Percentiles rank a stretch among this genome's conserved stretches.
These are phyloP conservation scores for Colletotrichum sp. DNA, from an alignment of 2,329 filamentous ascomycete species.

Conservation along the genomic window DNA sequence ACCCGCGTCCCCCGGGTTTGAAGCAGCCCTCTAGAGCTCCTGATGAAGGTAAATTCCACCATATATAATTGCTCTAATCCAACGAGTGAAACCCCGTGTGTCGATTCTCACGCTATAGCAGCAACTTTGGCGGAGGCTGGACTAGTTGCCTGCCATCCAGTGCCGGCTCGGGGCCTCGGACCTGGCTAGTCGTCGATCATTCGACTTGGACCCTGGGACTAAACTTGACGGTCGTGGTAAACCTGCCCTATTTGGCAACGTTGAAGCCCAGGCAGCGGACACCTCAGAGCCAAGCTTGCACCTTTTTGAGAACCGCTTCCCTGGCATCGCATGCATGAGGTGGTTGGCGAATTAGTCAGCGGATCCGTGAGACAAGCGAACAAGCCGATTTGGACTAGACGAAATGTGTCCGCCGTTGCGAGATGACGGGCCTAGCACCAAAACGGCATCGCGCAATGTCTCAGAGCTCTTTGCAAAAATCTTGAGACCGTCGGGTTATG, in stretches of 20 bases:
- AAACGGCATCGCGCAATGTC: not conserved
- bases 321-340: not conserved
- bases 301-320: not conserved
- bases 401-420: not conserved
- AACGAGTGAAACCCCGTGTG: not conserved
- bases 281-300: rapidly evolving
- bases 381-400: not conserved
- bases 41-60: rapidly evolving
- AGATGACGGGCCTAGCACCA: not conserved
- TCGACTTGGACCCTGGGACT: not conserved
- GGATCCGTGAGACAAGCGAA: not conserved
- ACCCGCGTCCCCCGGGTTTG: not conserved
- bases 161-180: not conserved
- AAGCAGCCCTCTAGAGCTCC: rapidly evolving
- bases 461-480: not conserved
- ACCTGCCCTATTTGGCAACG: not conserved
- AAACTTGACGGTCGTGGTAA: not conserved
- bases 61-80: not conserved
- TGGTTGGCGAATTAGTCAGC: not conserved
- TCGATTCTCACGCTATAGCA: not conserved
- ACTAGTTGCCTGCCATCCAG: not conserved
- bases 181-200: not conserved
- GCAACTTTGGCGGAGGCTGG: not conserved
- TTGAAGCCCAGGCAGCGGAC: not conserved
- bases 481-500: not conserved